Evolutionary conservation across 1,284 basidiomycete genomes (phyloP).

Genomic region (Trichosporon asahii): DNA sequence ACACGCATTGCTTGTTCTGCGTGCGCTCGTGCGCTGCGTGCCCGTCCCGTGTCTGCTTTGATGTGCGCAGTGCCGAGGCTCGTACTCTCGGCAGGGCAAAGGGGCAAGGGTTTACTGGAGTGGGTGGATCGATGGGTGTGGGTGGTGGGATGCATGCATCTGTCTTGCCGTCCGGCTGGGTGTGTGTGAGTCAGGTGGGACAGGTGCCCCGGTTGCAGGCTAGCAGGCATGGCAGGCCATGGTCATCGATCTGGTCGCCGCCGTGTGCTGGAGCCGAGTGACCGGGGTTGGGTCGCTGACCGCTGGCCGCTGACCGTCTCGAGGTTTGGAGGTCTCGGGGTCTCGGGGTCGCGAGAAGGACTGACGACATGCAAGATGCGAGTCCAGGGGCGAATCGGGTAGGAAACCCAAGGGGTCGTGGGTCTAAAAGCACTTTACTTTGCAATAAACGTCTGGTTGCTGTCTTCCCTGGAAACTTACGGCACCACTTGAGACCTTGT

Average conservation of each 20-base stretch:
- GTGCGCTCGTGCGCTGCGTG: neutral
- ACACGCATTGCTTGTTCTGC: neutral
- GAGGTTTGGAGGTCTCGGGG: neutral
- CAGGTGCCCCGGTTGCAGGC: neutral
- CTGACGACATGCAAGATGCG: slow-evolving; percentile 6
- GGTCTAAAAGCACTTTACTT: slow-evolving; percentile 9
- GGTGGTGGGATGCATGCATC: neutral
- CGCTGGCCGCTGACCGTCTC: neutral
- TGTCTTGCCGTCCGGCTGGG: neutral
- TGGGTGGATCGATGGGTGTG: neutral
- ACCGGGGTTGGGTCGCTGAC: neutral
- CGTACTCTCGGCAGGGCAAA: neutral
- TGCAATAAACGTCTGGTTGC: slow-evolving; percentile 11
- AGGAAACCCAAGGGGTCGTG: slow-evolving; percentile 10
- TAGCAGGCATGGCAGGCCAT: neutral
- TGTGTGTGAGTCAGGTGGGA: neutral
- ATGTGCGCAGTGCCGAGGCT: neutral
- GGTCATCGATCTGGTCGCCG: neutral
- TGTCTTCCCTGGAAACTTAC: slow-evolving; percentile 8
- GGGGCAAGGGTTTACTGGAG: neutral
- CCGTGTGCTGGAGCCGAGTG: neutral
- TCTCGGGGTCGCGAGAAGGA: neutral
- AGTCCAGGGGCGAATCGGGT: slow-evolving; percentile 4
- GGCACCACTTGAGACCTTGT: slow-evolving; percentile 11
- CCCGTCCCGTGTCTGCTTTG: neutral